Evolutionary conservation across 2,329 filamentous ascomycete genomes (phyloP).

Genomic region (Sclerotinia subarctica): DNA sequence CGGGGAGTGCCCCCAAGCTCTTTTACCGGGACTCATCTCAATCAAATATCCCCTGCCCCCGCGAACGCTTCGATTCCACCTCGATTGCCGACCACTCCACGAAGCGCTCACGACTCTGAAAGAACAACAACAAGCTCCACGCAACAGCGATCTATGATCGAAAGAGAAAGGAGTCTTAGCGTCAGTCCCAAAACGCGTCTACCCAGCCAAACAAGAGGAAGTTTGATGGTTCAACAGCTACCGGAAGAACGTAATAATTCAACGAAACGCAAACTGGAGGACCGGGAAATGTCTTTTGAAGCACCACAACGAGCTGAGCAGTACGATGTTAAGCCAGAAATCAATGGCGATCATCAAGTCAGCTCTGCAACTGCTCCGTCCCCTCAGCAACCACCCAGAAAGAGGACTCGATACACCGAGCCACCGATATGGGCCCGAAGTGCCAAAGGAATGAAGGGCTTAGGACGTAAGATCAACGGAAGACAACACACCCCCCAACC

Average conservation of each 20-base stretch:
- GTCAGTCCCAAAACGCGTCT: slow-evolving; percentile 75
- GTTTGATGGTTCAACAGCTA: slow-evolving; percentile 23
- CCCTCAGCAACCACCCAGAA: slow-evolving; percentile 45
- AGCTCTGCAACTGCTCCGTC: slow-evolving; percentile 25
- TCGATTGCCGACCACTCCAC: slow-evolving; percentile 44
- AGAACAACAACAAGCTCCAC: slow-evolving; percentile 44
- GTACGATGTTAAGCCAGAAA: slow-evolving; percentile 23
- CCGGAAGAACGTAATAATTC: slow-evolving; percentile 29
- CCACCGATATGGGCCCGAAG: slow-evolving; percentile 48
- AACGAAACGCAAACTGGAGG: slow-evolving; percentile 36
- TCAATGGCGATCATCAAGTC: slow-evolving; percentile 30
- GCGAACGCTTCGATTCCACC: slow-evolving; percentile 41
- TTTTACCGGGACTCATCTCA: slow-evolving; percentile 27
- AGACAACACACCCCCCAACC: slow-evolving; percentile 24
- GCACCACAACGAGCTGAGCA: slow-evolving; percentile 25
- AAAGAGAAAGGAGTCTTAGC: slow-evolving; percentile 68
- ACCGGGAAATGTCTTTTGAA: slow-evolving; percentile 30
- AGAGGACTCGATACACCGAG: slow-evolving; percentile 50
- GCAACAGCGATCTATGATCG: slow-evolving; percentile 51
- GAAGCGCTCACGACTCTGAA: slow-evolving; percentile 46
- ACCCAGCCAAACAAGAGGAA: slow-evolving; percentile 33
- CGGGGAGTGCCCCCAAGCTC: slow-evolving; percentile 39
- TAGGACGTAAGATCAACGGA: slow-evolving; percentile 29
- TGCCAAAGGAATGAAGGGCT: slow-evolving; percentile 26
- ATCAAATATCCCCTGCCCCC: slow-evolving; percentile 40